A percentile compares a stretch with the other conserved stretches of the same genome.
These are phyloP conservation scores for Haberlea rhodopensis DNA, from an alignment of 257 asterid species.

Conservation along the genomic window DNA sequence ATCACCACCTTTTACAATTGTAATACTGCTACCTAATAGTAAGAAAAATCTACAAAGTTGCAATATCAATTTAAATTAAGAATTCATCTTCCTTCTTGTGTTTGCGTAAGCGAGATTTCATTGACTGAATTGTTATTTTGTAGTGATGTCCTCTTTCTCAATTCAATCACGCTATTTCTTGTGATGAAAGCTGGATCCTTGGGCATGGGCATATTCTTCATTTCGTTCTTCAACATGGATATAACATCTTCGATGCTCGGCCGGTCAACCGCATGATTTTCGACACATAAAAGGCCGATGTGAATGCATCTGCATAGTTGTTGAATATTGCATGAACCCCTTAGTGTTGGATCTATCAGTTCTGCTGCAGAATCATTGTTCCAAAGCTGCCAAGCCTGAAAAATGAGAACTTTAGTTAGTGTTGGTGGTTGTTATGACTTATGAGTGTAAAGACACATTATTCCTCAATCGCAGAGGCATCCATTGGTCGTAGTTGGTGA, in stretches of 20 bases:
- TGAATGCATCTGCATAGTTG: slow-evolving; percentile 44
- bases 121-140: slow-evolving; percentile 24
- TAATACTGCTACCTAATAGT: too few species aligned
- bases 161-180: slow-evolving; percentile 23
- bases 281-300: slow-evolving; percentile 52
- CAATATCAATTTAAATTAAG: not conserved
- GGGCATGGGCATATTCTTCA: slow-evolving; percentile 32
- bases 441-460: too few species aligned
- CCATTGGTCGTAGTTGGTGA: too few species aligned
- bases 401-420: not conserved
- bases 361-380: slow-evolving; percentile 31
- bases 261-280: slow-evolving; percentile 44
- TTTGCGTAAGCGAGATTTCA: slow-evolving; percentile 33
- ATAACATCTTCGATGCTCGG: slow-evolving; percentile 50
- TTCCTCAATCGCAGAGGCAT: too few species aligned
- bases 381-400: slow-evolving; percentile 69
- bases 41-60: not conserved
- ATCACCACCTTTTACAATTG: not conserved
- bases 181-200: slow-evolving; percentile 46
- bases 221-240: slow-evolving; percentile 44
- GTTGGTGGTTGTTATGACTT: too few species aligned
- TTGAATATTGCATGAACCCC: slow-evolving; percentile 28
- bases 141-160: slow-evolving; percentile 1
- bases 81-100: slow-evolving; percentile 19
- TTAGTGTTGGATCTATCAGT: slow-evolving; percentile 43